Evolutionary conservation across 148 eudicot species (phyloP).

Genomic region (Limonium bicolor): DNA sequence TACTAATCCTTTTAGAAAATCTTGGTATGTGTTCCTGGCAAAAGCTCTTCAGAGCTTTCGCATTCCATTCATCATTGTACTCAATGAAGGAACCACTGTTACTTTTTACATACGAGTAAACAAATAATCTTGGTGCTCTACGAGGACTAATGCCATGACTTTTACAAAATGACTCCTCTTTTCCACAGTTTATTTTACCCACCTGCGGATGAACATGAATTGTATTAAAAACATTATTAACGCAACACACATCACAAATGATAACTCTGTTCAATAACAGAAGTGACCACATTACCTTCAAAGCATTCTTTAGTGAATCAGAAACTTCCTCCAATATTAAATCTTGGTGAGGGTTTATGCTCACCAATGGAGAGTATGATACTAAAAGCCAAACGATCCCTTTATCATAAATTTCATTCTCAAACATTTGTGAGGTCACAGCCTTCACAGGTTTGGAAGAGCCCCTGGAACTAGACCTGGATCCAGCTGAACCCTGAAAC

Average conservation of each 20-base stretch:
- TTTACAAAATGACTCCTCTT: slow-evolving; percentile 50
- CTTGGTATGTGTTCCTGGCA: slow-evolving; percentile 74
- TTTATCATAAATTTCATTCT: slow-evolving; percentile 58
- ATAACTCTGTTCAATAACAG: not conserved
- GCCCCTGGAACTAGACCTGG: slow-evolving; percentile 24
- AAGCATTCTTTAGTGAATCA: slow-evolving; percentile 52
- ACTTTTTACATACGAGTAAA: slow-evolving; percentile 51
- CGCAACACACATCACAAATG: not conserved
- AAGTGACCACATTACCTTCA: slow-evolving; percentile 34
- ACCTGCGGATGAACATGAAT: slow-evolving; percentile 24
- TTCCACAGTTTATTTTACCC: slow-evolving; percentile 69
- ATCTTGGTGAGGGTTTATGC: slow-evolving; percentile 31
- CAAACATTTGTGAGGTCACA: slow-evolving; percentile 37
- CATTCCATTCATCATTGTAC: slow-evolving; percentile 50
- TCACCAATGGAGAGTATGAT: slow-evolving; percentile 31
- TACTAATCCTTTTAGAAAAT: slow-evolving; percentile 46
- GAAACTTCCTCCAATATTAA: slow-evolving; percentile 45
- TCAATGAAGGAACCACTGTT: slow-evolving; percentile 63
- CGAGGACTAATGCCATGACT: slow-evolving; percentile 44
- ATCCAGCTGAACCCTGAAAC: slow-evolving; percentile 33
- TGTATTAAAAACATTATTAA: not conserved
- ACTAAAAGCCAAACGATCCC: slow-evolving; percentile 77
- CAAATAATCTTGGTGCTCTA: slow-evolving; percentile 41
- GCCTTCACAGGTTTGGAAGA: slow-evolving; percentile 28
- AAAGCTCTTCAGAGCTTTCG: slow-evolving; percentile 51